Evolutionary conservation across 371 early-diverging fungal genomes (phyloP), one percentile per base, ranked within the genome.

Genomic region (Saksenaea oblongispora): DNA sequence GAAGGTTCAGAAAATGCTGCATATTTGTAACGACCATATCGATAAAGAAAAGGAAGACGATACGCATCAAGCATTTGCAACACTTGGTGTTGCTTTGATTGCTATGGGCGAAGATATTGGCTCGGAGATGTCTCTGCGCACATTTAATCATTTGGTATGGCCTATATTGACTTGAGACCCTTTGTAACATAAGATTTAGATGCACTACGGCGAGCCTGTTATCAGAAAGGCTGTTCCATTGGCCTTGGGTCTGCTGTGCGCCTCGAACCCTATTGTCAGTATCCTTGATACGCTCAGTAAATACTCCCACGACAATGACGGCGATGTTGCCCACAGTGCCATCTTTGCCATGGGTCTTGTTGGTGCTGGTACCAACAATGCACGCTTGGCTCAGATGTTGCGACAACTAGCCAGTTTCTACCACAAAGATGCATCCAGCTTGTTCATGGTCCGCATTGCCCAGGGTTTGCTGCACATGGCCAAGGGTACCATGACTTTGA

Each of bases 301-400:
- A 82, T 95, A 93, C 79, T 95, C 98, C 34, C 99, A 99, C 82
- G 98, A 97, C 78, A 93, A 93, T 63, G 99, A 98, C 73, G 74
- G 83, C 31, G 93, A 96, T 36, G 98, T 98, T 18, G 95, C 99
- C 24, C 74, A 93, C 56, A 96, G 95, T 71, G 95, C 99, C 26
- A 93, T 99, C 51, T 94, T 99, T 79, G 97, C 98, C 31, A 95
- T 99, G 93, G 99, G 99, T 56, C 74, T 99, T 56, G 94, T 99
- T 17, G 99, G 99, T 36, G 99, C 98, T 3, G 99, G 99, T 58
- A 99, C 99, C n/a, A 99, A 99, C 84, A 99, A 99, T 76, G 97
- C 99, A 3, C 90, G 98, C 39, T 84, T 99, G 39, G 96, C 96
- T 34, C 96, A 98, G 78, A 96, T 99, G 89, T 79, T 99, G 61